Base-by-base conservation (phyloP, 495 filamentous ascomycete genomes). In the Penicillium samsonianum region DNA sequence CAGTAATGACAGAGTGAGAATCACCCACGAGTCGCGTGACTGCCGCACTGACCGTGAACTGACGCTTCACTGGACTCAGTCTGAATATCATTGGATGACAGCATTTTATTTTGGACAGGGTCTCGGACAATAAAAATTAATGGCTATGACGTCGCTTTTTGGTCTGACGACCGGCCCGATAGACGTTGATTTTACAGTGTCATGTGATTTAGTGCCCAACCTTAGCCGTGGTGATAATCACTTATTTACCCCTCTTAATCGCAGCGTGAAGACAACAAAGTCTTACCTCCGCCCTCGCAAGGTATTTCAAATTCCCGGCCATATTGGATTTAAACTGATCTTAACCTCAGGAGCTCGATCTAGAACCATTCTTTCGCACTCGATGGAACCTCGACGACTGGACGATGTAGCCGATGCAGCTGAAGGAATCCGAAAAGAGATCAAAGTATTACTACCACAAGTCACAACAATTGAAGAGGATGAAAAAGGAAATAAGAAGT, bases 401-500 rank as follows among this genome's bases (percentile, higher is more conserved):
- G 30, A 1, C 8, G 5, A 5, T 6, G n/a, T n/a, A 9, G 49
- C 49, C 8, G n/a, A n/a, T n/a, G n/a, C n/a, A n/a, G n/a, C n/a
- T n/a, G 38, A 52, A 12, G 35, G 20, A 4, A 40, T 52, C 22
- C 31, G 49, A 52, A 52, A 40, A 41, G 35, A 52, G 33, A 52
- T 52, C 9, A 41, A 40, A 10, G 20, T 16, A 41, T 40, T 40
- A 19, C 17, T 52, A 52, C 35, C 49, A 52, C 12, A 38, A 14
- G 28, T 52, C 33, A 40, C n/a, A 11, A 35, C 1, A 40, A 3
- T 22, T 40, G 49, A 52, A 22, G 35, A 41, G 33, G 49, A 52
- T 52, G 49, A 40, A 20, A 38, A 37, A 17, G 49, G 49, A 26
- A 52, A 52, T 19, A 52, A 52, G 49, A 52, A 52, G 16, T 52